Percentiles rank a stretch among this genome's conserved stretches.
phyloP scores from a whole-genome alignment of 176 grass and related monocot genomes.

The Zoysia japonica region DNA sequence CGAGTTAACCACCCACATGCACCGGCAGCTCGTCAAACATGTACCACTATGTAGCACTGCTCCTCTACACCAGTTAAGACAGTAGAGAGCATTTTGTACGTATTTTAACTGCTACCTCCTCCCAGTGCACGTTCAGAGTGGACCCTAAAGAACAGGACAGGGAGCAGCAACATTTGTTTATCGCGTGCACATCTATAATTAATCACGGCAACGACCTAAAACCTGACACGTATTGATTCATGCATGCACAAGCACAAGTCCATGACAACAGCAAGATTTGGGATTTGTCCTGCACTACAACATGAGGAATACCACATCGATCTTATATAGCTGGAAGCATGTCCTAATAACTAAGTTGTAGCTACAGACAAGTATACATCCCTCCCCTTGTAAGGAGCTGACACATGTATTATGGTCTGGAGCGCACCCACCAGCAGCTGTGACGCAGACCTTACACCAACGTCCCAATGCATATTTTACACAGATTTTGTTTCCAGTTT shows the following conservation, averaged over 20 bases:
- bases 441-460: constrained; percentile 17
- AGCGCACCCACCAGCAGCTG: neutral
- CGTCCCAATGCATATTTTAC: neutral
- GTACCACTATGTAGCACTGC: neutral
- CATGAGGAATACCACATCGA: neutral
- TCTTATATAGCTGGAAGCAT: neutral
- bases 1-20: neutral
- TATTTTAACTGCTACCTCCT: neutral
- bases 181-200: neutral
- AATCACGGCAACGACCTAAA: neutral
- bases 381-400: neutral
- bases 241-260: neutral
- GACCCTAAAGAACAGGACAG: neutral
- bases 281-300: neutral
- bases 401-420: neutral
- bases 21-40: neutral
- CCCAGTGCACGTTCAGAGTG: constrained; percentile 18
- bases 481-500: constrained; percentile 10
- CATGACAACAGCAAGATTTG: neutral
- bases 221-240: neutral
- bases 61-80: too few relatives aligned
- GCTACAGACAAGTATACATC: constrained; percentile 8
- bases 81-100: constrained; percentile 4
- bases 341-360: neutral
- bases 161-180: neutral